Conservation (phyloP, 208 protist species). For the Balamuthia mandrillaris region DNA sequence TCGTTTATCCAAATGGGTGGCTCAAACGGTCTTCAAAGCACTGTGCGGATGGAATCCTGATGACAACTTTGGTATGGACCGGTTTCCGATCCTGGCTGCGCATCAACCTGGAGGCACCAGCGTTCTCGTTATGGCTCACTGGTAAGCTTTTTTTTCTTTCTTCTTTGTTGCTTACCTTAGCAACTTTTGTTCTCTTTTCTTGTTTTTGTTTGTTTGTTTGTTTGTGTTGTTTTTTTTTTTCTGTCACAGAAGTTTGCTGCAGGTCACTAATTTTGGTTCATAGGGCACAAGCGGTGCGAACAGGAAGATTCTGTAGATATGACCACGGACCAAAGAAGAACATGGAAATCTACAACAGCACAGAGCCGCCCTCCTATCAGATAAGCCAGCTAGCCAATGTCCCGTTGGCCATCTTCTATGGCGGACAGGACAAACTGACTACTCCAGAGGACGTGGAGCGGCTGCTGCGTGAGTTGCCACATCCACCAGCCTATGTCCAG, state of each 20-base stretch:
- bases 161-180: not conserved
- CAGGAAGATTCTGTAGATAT: not conserved
- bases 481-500: not conserved
- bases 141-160: not conserved
- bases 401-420: slow-evolving; percentile 4
- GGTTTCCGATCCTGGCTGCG: not conserved
- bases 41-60: slow-evolving; percentile 32
- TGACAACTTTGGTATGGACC: slow-evolving; percentile 2
- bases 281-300: slow-evolving; percentile 21
- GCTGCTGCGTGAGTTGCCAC: not conserved
- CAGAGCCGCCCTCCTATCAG: not conserved
- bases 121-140: slow-evolving; percentile 28
- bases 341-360: not conserved
- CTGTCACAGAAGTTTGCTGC: not conserved
- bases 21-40: not conserved
- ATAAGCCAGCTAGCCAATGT: not conserved
- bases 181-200: not conserved
- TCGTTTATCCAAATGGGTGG: not conserved
- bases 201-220: not conserved
- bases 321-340: slow-evolving; percentile 33
- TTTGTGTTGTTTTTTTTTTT: not conserved
- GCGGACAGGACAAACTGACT: slow-evolving; percentile 33
- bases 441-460: slow-evolving; percentile 20
- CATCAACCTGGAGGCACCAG: slow-evolving; percentile 18
- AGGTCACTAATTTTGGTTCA: no score